phyloP scores from a whole-genome alignment of 139 green algal species.

The Chlorella sp. region DNA sequence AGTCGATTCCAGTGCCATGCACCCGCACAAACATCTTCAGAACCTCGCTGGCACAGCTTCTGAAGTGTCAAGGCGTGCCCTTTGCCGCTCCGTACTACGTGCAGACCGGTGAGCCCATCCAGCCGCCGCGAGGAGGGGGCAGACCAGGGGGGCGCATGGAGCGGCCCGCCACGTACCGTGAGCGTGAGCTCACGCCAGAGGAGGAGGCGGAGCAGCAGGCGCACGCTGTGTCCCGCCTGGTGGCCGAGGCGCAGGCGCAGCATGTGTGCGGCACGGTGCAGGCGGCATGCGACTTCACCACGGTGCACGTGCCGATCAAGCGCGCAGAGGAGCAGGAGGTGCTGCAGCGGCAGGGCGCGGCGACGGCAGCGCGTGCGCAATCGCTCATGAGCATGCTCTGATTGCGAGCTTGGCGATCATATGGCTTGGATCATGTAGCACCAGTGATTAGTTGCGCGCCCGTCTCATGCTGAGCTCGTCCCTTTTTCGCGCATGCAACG shows the following conservation, averaged over 20 bases:
- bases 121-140: not conserved
- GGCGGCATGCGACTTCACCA: conserved; percentile 6
- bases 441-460: too few relatives aligned
- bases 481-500: too few relatives aligned
- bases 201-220: not conserved
- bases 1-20: not conserved
- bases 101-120: not conserved
- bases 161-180: not conserved
- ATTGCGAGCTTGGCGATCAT: too few relatives aligned
- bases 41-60: not conserved
- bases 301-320: conserved; percentile 10
- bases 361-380: too few relatives aligned
- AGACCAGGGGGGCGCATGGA: too few relatives aligned
- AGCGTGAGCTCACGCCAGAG: not conserved
- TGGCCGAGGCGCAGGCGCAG: not conserved
- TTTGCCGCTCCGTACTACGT: not conserved
- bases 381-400: too few relatives aligned
- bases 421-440: too few relatives aligned
- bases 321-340: too few relatives aligned
- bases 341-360: too few relatives aligned
- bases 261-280: not conserved
- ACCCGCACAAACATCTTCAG: not conserved
- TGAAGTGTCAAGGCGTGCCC: not conserved
- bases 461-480: too few relatives aligned
- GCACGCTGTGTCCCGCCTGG: not conserved